Conservation (phyloP, 2,329 filamentous ascomycete species). For the Aureobasidium sp. region DNA sequence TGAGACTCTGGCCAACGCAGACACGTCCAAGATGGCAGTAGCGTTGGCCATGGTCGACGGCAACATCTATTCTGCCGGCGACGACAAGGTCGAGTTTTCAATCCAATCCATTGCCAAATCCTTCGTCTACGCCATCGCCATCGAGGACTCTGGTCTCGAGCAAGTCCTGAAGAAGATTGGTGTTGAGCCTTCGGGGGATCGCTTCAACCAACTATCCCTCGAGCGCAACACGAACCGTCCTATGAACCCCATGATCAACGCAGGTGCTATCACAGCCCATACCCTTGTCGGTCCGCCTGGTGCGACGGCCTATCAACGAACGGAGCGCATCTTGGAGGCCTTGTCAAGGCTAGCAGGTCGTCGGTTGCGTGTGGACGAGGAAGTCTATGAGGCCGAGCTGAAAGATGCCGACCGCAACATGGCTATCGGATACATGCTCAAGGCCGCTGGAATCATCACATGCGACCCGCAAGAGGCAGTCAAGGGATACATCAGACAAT, state of each 20-base stretch:
- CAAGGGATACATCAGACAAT: constrained; percentile 36
- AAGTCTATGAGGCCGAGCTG: constrained; percentile 35
- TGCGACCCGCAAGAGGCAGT: constrained; percentile 33
- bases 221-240: constrained; percentile 21
- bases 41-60: constrained; percentile 37
- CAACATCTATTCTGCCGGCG: constrained; percentile 35
- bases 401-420: constrained; percentile 27
- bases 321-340: constrained; percentile 31
- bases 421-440: constrained; percentile 36
- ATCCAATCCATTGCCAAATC: constrained; percentile 39
- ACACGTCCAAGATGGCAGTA: constrained; percentile 35
- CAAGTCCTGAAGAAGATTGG: constrained; percentile 36
- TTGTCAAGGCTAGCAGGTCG: constrained; percentile 34
- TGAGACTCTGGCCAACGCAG: constrained; percentile 34
- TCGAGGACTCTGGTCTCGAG: constrained; percentile 33
- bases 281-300: constrained; percentile 21
- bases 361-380: constrained; percentile 33
- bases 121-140: constrained; percentile 37
- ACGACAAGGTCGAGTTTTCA: constrained; percentile 36
- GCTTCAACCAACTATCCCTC: constrained; percentile 30
- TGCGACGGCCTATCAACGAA: constrained; percentile 32
- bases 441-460: constrained; percentile 34
- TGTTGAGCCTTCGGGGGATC: constrained; percentile 36
- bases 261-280: constrained; percentile 23
- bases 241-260: constrained; percentile 25